Evolutionary conservation across 192 early-diverging fungal species (phyloP), one percentile per base, ranked within the genome.

Genomic region (Podochytrium sp.): DNA sequence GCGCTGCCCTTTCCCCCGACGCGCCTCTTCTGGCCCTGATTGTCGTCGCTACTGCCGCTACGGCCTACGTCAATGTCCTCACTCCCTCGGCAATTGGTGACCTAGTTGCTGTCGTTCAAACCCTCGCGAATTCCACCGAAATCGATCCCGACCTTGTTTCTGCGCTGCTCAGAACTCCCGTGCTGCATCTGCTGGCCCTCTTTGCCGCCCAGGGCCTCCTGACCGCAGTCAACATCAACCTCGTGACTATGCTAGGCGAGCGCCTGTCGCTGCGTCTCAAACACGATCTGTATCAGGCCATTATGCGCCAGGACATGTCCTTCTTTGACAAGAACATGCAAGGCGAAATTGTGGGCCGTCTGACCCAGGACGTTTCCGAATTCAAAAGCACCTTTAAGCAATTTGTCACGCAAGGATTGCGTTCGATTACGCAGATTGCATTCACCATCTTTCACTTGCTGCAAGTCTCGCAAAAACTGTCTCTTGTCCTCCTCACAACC

Each of bases 381-480:
- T 81, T 81, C 43, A 81, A 81, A 58, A 70, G 75, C 59, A 80
- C 79, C 23, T 80, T 80, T 43, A 80, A 80, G 35, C 70, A 74
- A 2, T 69, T 77, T 6, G 55, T 80, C 29, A 80, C 79, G 16
- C 79, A 80, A 40, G 80, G 80, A n/a, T 58, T 81, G 58, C 81
- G 81, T 66, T 76, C 75, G 50, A 12, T 59, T 18, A 67, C 80
- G 0, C 80, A 81, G 65, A 78, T 80, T 37, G 60, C 78, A 25
- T 81, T 81, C 32, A 71, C 80, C 12, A 25, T 43, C 4, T 39
- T 78, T n/a, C 76, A 79, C 12, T 52, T 81, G 1, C 20, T 81
- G 3, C 30, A 55, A 10, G 30, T 81, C 16, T 81, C 80, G n/a
- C 75, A 74, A 10, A 50, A 64, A 29, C 67, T 81, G 12, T 83